Percentiles rank a stretch among this genome's conserved stretches.
phyloP scores from a whole-genome alignment of 2,329 filamentous ascomycete genomes.

The Epichloe festucae region DNA sequence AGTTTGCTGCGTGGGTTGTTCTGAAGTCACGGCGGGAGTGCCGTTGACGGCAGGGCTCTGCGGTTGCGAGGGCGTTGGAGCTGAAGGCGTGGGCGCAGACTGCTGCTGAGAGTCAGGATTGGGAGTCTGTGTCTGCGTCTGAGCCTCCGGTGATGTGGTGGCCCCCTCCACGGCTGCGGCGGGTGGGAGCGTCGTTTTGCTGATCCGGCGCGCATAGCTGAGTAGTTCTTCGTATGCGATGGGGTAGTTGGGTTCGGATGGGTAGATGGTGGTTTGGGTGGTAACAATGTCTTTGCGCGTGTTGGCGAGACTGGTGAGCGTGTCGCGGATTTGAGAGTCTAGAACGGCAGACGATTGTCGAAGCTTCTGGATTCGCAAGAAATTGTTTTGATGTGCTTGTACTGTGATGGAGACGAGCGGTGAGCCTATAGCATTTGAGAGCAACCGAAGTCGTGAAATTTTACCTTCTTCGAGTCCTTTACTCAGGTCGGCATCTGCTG shows the following conservation, averaged over 20 bases:
- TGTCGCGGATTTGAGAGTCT: constrained; percentile 60
- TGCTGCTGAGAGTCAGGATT: constrained; percentile 17
- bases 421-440: background rate
- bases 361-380: constrained; percentile 55
- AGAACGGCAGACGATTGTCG: constrained; percentile 51
- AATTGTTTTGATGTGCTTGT: constrained; percentile 61
- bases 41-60: constrained; percentile 18
- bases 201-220: constrained; percentile 65
- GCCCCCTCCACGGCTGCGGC: constrained; percentile 34
- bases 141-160: constrained; percentile 16
- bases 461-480: constrained; percentile 53
- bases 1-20: constrained; percentile 21
- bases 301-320: constrained; percentile 53
- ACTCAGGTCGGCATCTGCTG: constrained; percentile 56
- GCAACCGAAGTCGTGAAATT: background rate
- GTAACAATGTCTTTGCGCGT: constrained; percentile 61
- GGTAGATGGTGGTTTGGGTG: constrained; percentile 44
- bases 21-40: constrained; percentile 15
- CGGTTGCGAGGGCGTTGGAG: constrained; percentile 19
- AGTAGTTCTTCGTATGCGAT: constrained; percentile 64
- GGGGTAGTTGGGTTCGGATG: constrained; percentile 35
- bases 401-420: constrained; percentile 30
- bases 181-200: constrained; percentile 64
- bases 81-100: constrained; percentile 19
- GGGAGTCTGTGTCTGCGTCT: constrained; percentile 10